Percentiles rank a stretch among this genome's conserved stretches.
These are phyloP conservation scores for Ustilago bromivora DNA, from an alignment of 1,284 basidiomycete species.

Conservation along the genomic window DNA sequence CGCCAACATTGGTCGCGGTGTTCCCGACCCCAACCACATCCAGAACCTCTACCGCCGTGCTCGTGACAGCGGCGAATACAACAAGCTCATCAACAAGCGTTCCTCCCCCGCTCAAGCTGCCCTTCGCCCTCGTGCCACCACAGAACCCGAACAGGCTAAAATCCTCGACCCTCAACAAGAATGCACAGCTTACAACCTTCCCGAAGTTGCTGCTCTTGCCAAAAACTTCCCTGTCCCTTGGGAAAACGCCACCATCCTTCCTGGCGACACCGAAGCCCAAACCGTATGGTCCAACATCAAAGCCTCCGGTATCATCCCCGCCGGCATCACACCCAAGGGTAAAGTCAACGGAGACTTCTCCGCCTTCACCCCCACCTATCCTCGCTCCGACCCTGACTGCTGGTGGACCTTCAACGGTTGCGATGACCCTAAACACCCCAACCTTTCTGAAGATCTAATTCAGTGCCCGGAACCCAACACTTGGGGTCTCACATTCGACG, in stretches of 20 bases:
- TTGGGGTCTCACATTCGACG: slow-evolving; percentile 73
- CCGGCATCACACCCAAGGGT: slow-evolving; percentile 68
- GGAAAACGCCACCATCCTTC: slow-evolving; percentile 69
- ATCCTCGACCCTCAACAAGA: slow-evolving; percentile 42
- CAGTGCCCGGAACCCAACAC: slow-evolving; percentile 72
- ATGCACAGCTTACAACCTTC: slow-evolving; percentile 58
- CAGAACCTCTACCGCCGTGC: slow-evolving; percentile 47
- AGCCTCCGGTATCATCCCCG: slow-evolving; percentile 66
- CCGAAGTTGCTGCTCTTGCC: slow-evolving; percentile 53
- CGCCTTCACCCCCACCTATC: slow-evolving; percentile 46
- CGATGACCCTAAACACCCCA: slow-evolving; percentile 63
- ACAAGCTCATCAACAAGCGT: slow-evolving; percentile 48
- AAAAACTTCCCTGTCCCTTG: slow-evolving; percentile 63
- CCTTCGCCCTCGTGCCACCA: slow-evolving; percentile 41
- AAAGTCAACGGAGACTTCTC: slow-evolving; percentile 55
- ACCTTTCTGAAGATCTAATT: slow-evolving; percentile 70
- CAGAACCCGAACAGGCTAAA: slow-evolving; percentile 48
- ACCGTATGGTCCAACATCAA: slow-evolving; percentile 62
- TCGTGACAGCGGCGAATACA: slow-evolving; percentile 48
- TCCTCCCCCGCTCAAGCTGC: slow-evolving; percentile 26
- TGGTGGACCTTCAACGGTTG: slow-evolving; percentile 65
- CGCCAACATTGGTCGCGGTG: slow-evolving; percentile 57
- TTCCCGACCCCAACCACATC: slow-evolving; percentile 43
- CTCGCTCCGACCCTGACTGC: slow-evolving; percentile 61
- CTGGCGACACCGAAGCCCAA: slow-evolving; percentile 70